phyloP scores from a whole-genome alignment of 306 rosid genomes.

The Prunus kanzakura region DNA sequence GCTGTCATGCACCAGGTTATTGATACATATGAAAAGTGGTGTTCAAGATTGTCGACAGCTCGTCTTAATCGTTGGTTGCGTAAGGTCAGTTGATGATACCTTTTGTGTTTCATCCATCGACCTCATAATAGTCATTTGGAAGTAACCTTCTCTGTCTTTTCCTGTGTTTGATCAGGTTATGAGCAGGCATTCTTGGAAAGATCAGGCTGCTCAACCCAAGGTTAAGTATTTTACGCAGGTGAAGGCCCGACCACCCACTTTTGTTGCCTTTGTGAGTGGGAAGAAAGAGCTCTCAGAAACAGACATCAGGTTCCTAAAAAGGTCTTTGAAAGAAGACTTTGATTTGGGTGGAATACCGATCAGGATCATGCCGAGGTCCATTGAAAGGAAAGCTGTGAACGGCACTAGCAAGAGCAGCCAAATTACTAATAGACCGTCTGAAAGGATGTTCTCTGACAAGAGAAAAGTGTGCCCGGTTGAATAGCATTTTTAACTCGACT shows the following conservation, averaged over 20 bases:
- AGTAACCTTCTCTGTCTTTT: not conserved
- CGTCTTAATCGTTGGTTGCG: constrained; percentile 92
- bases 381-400: constrained; percentile 37
- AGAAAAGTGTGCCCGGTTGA: constrained; percentile 23
- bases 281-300: constrained; percentile 68
- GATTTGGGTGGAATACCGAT: constrained; percentile 96
- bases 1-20: constrained; percentile 62
- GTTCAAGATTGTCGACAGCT: constrained; percentile 77
- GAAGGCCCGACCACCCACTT: constrained; percentile 93
- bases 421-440: constrained; percentile 28
- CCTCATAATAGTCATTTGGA: constrained; percentile 13
- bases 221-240: constrained; percentile 93
- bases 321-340: constrained; percentile 91
- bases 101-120: not conserved
- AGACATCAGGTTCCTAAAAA: constrained; percentile 70
- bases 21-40: constrained; percentile 87
- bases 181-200: constrained; percentile 99
- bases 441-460: constrained; percentile 62
- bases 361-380: constrained; percentile 72
- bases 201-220: constrained; percentile 87
- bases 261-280: constrained; percentile 82
- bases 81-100: constrained; percentile 47
- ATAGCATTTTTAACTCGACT: not conserved
- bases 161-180: constrained; percentile 55
- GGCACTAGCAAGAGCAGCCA: constrained; percentile 39